These are phyloP conservation scores for Penicillium sp. DNA, from an alignment of 2,329 filamentous ascomycete genomes.

Conservation along the genomic window DNA sequence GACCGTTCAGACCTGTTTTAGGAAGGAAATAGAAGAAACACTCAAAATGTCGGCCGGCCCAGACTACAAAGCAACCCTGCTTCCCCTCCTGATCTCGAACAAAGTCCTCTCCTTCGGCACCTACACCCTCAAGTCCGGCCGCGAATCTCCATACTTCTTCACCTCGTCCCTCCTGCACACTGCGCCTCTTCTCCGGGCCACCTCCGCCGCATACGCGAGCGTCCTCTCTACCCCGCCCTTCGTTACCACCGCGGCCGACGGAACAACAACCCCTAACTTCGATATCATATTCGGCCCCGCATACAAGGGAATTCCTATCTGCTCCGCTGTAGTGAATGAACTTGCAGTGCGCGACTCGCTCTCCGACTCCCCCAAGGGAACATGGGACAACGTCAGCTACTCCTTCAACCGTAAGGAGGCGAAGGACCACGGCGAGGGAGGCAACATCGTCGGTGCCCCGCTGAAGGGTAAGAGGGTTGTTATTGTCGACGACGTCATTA, in stretches of 20 bases:
- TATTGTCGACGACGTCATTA: constrained; percentile 96
- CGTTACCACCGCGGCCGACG: constrained; percentile 40
- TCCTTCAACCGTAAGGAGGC: constrained; percentile 95
- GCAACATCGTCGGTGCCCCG: constrained; percentile 85
- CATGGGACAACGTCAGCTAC: constrained; percentile 75
- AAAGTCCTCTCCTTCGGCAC: constrained; percentile 30
- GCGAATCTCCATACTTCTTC: constrained; percentile 94
- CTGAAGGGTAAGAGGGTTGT: constrained; percentile 85
- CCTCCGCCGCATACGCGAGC: constrained; percentile 79
- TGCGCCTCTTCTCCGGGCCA: constrained; percentile 74
- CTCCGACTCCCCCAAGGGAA: constrained; percentile 47
- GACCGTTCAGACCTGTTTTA: background rate
- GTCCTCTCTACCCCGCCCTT: constrained; percentile 57
- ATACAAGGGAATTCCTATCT: constrained; percentile 97
- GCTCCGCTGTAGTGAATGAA: constrained; percentile 75
- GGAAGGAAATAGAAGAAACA: background rate
- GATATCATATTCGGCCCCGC: constrained; percentile 91
- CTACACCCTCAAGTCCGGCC: constrained; percentile 80
- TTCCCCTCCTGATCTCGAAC: constrained; percentile 27
- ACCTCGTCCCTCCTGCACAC: constrained; percentile 92
- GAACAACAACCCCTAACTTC: constrained; percentile 57
- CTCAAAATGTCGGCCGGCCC: constrained; percentile 15
- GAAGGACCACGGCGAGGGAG: constrained; percentile 95
- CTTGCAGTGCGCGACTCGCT: constrained; percentile 68
- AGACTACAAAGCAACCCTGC: constrained; percentile 25